Conservation (phyloP, 225 moss, liverwort and hornwort species). For the Physcomitrium patens region DNA sequence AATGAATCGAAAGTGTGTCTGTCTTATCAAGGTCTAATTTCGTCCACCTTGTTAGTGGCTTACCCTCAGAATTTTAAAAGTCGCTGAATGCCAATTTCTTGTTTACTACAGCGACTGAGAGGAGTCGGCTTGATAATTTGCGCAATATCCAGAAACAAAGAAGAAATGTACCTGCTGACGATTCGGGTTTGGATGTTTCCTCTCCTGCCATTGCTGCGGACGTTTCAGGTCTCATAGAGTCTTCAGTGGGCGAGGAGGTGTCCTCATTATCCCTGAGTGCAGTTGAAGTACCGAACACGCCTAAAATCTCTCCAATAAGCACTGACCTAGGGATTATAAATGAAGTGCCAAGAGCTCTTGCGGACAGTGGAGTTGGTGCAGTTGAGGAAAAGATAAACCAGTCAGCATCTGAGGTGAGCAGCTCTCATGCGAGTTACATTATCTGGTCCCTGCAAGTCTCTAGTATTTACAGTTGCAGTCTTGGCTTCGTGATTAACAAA, state of each 20-base stretch:
- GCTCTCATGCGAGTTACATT: not conserved
- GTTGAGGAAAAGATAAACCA: constrained; percentile 32
- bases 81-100: not conserved
- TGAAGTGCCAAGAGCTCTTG: constrained; percentile 22
- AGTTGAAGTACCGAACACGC: not conserved
- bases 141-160: constrained; percentile 41
- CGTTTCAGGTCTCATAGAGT: constrained; percentile 26
- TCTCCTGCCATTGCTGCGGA: constrained; percentile 23
- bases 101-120: constrained; percentile 39
- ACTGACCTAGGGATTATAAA: constrained; percentile 2
- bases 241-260: not conserved
- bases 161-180: constrained; percentile 31
- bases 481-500: too few species aligned
- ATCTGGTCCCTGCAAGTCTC: constrained; percentile 3
- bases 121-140: constrained; percentile 33
- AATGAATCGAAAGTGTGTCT: not conserved
- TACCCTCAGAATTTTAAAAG: not conserved
- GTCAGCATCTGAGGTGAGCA: constrained; percentile 33
- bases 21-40: not conserved
- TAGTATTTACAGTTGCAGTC: too few species aligned
- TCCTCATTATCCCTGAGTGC: constrained; percentile 6
- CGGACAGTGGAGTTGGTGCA: constrained; percentile 25
- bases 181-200: not conserved
- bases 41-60: too few species aligned
- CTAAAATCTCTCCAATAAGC: constrained; percentile 13